Conservation (phyloP, 106 monocot species). For the Platanthera guangdongensis region DNA sequence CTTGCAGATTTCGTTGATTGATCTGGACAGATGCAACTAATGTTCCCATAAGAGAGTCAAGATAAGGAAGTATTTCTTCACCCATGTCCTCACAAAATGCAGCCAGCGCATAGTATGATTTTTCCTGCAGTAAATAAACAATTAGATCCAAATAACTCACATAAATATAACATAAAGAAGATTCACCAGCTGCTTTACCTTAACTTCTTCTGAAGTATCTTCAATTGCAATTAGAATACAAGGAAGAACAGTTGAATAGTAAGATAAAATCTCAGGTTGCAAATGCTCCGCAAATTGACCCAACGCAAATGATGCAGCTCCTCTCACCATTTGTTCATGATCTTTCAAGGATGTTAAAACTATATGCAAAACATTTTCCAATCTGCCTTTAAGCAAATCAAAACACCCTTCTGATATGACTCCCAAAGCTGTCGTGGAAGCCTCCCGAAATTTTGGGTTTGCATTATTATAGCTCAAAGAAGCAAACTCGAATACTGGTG, state of each 20-base stretch:
- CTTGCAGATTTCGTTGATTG: slow-evolving; percentile 84
- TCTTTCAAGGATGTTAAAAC: slow-evolving; percentile 82
- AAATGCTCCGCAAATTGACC: slow-evolving; percentile 97
- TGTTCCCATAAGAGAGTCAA: slow-evolving; percentile 80
- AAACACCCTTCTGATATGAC: slow-evolving; percentile 93
- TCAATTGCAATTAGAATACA: slow-evolving; percentile 86
- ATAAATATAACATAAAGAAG: not conserved
- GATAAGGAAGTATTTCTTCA: slow-evolving; percentile 85
- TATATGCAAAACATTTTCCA: slow-evolving; percentile 74
- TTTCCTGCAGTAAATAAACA: slow-evolving; percentile 51
- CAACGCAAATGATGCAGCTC: slow-evolving; percentile 96
- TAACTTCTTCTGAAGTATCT: slow-evolving; percentile 96
- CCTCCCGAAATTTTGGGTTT: slow-evolving; percentile 85
- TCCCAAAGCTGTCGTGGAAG: slow-evolving; percentile 86
- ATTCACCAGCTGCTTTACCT: slow-evolving; percentile 31
- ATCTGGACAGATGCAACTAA: slow-evolving; percentile 66
- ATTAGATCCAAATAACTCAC: not conserved
- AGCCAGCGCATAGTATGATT: slow-evolving; percentile 97
- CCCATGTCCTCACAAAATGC: slow-evolving; percentile 99
- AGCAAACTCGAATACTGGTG: slow-evolving; percentile 77
- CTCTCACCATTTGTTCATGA: slow-evolving; percentile 94
- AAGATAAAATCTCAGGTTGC: slow-evolving; percentile 86
- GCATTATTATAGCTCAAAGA: slow-evolving; percentile 49
- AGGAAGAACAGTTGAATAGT: slow-evolving; percentile 75
- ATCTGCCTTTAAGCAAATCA: slow-evolving; percentile 61